Base-by-base conservation (phyloP, 2,329 filamentous ascomycete genomes). In the Trichoderma koningiopsis region DNA sequence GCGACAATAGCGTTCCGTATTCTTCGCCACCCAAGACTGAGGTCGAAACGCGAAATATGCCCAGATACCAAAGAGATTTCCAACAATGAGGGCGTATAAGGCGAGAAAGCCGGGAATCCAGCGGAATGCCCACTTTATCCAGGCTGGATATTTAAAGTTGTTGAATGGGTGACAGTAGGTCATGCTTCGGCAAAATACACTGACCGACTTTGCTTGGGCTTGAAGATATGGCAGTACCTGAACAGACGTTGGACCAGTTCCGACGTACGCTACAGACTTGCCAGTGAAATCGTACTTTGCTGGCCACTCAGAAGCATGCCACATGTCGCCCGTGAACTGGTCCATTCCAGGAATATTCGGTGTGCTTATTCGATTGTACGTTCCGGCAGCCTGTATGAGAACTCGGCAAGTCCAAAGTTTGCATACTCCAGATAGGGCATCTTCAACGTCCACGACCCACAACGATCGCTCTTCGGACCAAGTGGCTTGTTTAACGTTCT, bases 181-280 rank as follows among this genome's bases (percentile, higher is more conserved):
- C 59, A 61, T 61, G 24, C 59, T 61, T 49, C 29, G 59, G 22
- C 27, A 61, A 40, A 49, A 61, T 5, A 49, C 40, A 11, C n/a
- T 61, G 27, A 61, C n/a, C 3, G 59, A 61, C n/a, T 33, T 61
- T n/a, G 59, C 59, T 61, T 47, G 59, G 7, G 59, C 27, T 61
- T 61, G 59, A 37, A 61, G 49, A 16, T 24, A 49, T 16, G 59
- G 59, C 19, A 61, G 59, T 11, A 61, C 40, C 4, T 61, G 59
- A 49, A 61, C 40, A 49, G 40, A 61, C 0, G 59, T 61, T 61
- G 59, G 40, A 19, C 40, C 40, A 49, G 40, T 61, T 6, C 59
- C 59, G 4, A 55, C 24, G 6, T 55, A 55, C 16, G 24, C 52
- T 3, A 55, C 52, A 24, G 52, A 24, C 24, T 55, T 55, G 13